These are phyloP conservation scores for Lactarius evosmus DNA, from an alignment of 768 basidiomycete genomes.

Conservation along the genomic window DNA sequence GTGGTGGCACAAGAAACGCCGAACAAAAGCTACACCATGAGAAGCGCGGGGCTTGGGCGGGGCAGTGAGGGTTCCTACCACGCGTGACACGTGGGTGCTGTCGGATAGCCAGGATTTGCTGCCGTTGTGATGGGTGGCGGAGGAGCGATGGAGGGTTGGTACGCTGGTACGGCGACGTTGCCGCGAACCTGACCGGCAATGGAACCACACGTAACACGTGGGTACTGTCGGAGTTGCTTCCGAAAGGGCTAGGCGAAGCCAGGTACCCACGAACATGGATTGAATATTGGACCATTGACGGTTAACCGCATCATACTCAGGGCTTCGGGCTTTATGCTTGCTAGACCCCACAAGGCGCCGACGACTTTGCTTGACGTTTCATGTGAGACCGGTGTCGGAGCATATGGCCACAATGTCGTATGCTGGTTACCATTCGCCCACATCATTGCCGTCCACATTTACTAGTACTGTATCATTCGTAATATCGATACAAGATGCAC, in stretches of 20 bases:
- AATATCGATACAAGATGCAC: background rate
- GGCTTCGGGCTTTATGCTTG: background rate
- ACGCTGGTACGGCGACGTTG: conserved; percentile 29
- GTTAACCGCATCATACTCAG: background rate
- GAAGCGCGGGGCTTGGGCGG: too few relatives aligned
- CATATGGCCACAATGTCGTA: background rate
- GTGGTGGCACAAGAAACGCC: background rate
- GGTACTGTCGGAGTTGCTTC: background rate
- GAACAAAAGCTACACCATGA: background rate
- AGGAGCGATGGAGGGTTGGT: conserved; percentile 21
- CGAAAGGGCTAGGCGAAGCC: too few relatives aligned
- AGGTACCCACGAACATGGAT: background rate
- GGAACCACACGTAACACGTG: background rate
- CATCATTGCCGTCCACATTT: background rate
- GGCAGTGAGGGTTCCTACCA: too few relatives aligned
- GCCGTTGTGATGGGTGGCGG: conserved; percentile 19
- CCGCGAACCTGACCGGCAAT: conserved; percentile 26
- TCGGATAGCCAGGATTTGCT: conserved; percentile 20
- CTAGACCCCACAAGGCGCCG: background rate
- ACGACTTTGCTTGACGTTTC: too few relatives aligned
- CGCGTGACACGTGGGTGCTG: too few relatives aligned
- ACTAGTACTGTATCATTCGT: background rate
- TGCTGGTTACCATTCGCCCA: background rate
- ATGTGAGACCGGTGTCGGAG: too few relatives aligned
- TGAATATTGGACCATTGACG: background rate